A percentile compares a stretch with the other conserved stretches of the same genome.
phyloP scores from a whole-genome alignment of 768 basidiomycete genomes.

The Boletus vinaceobasis region DNA sequence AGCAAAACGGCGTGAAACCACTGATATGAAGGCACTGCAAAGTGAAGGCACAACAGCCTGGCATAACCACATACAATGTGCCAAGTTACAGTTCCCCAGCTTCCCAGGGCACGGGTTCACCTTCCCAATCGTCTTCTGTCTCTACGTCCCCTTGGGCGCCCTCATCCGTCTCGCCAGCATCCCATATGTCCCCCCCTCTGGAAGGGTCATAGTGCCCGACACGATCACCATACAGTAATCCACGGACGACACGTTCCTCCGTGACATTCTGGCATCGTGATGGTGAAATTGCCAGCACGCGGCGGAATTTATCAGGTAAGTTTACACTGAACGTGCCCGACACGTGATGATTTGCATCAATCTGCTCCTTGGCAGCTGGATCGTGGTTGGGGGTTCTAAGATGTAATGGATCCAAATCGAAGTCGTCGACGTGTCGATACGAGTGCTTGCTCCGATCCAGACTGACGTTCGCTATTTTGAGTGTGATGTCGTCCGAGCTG shows the following conservation, averaged over 20 bases:
- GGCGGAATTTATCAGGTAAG: constrained; percentile 63
- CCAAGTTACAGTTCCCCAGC: constrained; percentile 60
- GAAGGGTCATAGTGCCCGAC: constrained; percentile 55
- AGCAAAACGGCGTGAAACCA: constrained; percentile 23
- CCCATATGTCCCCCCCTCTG: constrained; percentile 75
- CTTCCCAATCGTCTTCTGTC: constrained; percentile 69
- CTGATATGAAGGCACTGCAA: constrained; percentile 35
- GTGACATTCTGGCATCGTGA: constrained; percentile 38
- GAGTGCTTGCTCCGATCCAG: constrained; percentile 10
- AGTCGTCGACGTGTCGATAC: constrained; percentile 10
- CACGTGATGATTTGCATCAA: constrained; percentile 34
- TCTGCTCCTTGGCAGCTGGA: constrained; percentile 6
- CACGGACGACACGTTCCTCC: constrained; percentile 54
- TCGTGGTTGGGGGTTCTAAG: constrained; percentile 24
- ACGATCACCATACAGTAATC: constrained; percentile 57
- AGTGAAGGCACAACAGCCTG: constrained; percentile 22
- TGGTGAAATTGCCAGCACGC: constrained; percentile 60
- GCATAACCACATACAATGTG: constrained; percentile 29
- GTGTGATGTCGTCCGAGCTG: constrained; percentile 13
- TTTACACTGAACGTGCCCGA: constrained; percentile 46
- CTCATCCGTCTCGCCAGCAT: constrained; percentile 59
- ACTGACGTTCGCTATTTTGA: constrained; percentile 22
- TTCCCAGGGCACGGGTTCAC: constrained; percentile 81
- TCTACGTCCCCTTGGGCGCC: constrained; percentile 41
- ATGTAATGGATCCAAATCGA: constrained; percentile 32